Evolutionary conservation across 2,329 filamentous ascomycete species (phyloP).

Genomic region (Fusarium pilosicola): DNA sequence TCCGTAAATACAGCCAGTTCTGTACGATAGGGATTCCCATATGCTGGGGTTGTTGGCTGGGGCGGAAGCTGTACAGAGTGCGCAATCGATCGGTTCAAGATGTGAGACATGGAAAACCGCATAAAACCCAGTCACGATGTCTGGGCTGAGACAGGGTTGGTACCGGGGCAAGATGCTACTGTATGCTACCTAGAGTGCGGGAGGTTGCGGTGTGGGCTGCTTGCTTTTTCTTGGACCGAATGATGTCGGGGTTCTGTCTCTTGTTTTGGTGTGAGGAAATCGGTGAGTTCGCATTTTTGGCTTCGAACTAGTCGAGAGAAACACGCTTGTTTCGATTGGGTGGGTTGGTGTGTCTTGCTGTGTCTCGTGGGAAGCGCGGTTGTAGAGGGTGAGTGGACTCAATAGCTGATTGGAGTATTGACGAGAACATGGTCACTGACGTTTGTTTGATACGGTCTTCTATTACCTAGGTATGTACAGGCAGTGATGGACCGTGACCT

Average conservation of each 20-base stretch:
- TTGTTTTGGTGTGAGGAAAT: constrained; percentile 10
- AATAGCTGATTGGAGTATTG: constrained; percentile 19
- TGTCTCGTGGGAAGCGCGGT: constrained; percentile 35
- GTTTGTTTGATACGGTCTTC: constrained; percentile 1
- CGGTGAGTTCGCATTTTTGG: constrained; percentile 34
- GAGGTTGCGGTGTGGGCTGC: constrained; percentile 38
- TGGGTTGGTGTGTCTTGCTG: constrained; percentile 30
- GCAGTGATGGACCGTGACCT: neutral
- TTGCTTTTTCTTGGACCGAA: constrained; percentile 32
- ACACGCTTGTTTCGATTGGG: constrained; percentile 33
- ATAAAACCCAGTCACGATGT: constrained; percentile 38
- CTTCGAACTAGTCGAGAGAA: constrained; percentile 34
- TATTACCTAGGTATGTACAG: neutral
- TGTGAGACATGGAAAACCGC: constrained; percentile 40
- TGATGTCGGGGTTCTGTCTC: constrained; percentile 32
- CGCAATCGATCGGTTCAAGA: constrained; percentile 41
- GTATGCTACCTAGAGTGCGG: constrained; percentile 6
- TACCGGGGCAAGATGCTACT: constrained; percentile 5
- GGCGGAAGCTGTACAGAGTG: constrained; percentile 34
- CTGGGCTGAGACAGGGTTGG: constrained; percentile 30
- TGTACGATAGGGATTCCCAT: constrained; percentile 16
- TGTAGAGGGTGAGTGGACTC: constrained; percentile 28
- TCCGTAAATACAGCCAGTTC: neutral
- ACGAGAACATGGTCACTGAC: neutral
- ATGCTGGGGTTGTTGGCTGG: constrained; percentile 3